A percentile compares a stretch with the other conserved stretches of the same genome.
Conservation (phyloP, 2,329 filamentous ascomycete species). For the Massarina eburnea region DNA sequence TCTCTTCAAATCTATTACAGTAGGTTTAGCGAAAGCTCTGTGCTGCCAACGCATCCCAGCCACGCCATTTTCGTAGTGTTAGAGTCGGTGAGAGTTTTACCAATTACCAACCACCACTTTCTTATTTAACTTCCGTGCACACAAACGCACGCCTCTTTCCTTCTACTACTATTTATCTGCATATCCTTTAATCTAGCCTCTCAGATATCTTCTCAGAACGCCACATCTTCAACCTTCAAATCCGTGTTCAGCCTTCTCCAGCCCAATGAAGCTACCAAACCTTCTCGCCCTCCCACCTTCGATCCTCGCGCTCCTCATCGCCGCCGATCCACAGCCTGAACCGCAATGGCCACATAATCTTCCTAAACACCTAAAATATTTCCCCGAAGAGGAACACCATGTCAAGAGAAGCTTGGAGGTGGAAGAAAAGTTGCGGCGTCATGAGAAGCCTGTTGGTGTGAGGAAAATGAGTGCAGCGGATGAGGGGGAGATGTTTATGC, state of each 20-base stretch:
- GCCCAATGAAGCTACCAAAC: slow-evolving; percentile 26
- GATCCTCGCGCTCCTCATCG: slow-evolving; percentile 25
- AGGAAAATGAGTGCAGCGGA: slow-evolving; percentile 69
- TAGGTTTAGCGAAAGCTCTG: slow-evolving; percentile 16
- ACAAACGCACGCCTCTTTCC: slow-evolving; percentile 1
- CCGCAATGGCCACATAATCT: slow-evolving; percentile 51
- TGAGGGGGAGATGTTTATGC: slow-evolving; percentile 71
- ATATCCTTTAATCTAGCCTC: slow-evolving; percentile 7
- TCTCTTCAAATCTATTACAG: not conserved
- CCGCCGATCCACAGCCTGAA: slow-evolving; percentile 41
- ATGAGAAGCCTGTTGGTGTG: slow-evolving; percentile 60
- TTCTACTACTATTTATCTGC: slow-evolving; percentile 16
- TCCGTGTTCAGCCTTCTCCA: not conserved
- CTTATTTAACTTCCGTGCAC: slow-evolving; percentile 6
- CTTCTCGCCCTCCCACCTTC: slow-evolving; percentile 35
- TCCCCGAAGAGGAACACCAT: slow-evolving; percentile 49
- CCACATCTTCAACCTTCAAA: not conserved
- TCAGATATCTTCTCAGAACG: no score
- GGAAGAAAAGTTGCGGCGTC: slow-evolving; percentile 40
- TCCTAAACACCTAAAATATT: slow-evolving; percentile 50
- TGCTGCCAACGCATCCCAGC: slow-evolving; percentile 35
- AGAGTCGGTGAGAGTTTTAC: slow-evolving; percentile 13
- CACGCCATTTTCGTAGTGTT: slow-evolving; percentile 37
- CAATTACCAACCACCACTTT: slow-evolving; percentile 35
- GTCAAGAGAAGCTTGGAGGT: slow-evolving; percentile 46